Base-by-base conservation (phyloP, 495 filamentous ascomycete species). In the Aspergillus kassunensis region DNA sequence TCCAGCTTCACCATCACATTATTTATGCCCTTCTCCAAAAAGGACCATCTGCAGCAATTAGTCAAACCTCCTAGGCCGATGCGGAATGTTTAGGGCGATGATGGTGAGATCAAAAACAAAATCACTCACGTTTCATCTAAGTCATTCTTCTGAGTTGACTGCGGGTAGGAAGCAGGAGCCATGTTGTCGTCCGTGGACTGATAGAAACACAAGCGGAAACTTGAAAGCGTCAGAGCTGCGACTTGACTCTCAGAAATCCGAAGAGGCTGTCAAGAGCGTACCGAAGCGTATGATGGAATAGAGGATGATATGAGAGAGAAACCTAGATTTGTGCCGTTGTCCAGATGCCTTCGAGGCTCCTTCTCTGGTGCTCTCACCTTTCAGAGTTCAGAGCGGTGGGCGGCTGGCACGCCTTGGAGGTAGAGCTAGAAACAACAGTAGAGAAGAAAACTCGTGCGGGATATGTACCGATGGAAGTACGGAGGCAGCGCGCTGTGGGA, bases 1-100 rank as follows among this genome's bases (percentile, higher is more conserved):
- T 90, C 87, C 31, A 97, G 75, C 62, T 91, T 87, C 52, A 77
- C 80, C 93, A 99, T 99, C 57, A 99, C 95, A 63, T 83, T 86
- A 51, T 90, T 81, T 52, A 99, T 87, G 36, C 91, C 91, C 29
- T 73, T 72, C 70, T 97, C 88, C 48, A 99, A 69, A 71, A 91
- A 97, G 16, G 75, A 72, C 93, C 93, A 99, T 69, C 90, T 93
- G 53, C 40, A 31, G 23, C 55, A 44, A 41, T 69, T 53, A 65
- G 63, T 34, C 23, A 15, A 11, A 8, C 33, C 3, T 42, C 6
- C 7, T 6, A 21, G 37, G 34, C 8, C 0, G 6, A 49, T 21
- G 27, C 43, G 15, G 0, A 27, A 6, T 4, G 19, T 45, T 15
- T 15, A 24, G 19, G 29, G 37, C 12, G 18, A 20, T 24, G 10